Conservation (phyloP, 2,329 filamentous ascomycete species). For the Trichoderma polysporum region DNA sequence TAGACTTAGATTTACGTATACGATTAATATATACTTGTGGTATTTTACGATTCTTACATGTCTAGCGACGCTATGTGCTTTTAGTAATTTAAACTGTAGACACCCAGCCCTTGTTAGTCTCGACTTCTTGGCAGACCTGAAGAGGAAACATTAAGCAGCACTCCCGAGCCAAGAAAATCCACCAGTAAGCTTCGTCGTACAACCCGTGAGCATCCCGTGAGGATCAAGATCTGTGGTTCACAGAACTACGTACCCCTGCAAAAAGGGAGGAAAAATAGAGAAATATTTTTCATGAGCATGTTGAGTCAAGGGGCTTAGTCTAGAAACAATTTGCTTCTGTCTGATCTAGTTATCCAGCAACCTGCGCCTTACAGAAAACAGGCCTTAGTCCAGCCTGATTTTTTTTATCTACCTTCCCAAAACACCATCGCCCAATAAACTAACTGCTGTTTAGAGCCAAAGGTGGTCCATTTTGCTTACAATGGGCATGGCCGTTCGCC, state of each 20-base stretch:
- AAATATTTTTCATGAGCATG: background rate
- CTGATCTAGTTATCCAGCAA: background rate
- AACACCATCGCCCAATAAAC: constrained; percentile 12
- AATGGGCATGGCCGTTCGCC: background rate
- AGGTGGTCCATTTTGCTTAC: constrained; percentile 1
- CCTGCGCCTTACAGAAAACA: constrained; percentile 2
- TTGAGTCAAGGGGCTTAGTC: background rate
- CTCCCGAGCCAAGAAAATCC: background rate
- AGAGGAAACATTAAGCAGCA: background rate
- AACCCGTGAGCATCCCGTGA: background rate
- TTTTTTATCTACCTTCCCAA: constrained; percentile 1
- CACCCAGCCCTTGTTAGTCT: constrained; percentile 11
- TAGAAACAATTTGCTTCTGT: background rate
- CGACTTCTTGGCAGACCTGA: background rate
- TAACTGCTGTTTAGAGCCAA: constrained; percentile 1
- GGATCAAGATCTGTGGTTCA: background rate
- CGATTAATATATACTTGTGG: background rate
- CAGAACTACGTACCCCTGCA: background rate
- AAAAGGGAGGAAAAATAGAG: background rate
- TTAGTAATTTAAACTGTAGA: background rate
- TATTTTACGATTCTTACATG: background rate
- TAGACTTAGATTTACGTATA: background rate
- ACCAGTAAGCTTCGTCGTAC: background rate
- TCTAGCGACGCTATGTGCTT: background rate
- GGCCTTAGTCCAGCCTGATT: background rate